These are phyloP conservation scores for Colletotrichum truncatum DNA, from an alignment of 2,329 filamentous ascomycete species.

Conservation along the genomic window DNA sequence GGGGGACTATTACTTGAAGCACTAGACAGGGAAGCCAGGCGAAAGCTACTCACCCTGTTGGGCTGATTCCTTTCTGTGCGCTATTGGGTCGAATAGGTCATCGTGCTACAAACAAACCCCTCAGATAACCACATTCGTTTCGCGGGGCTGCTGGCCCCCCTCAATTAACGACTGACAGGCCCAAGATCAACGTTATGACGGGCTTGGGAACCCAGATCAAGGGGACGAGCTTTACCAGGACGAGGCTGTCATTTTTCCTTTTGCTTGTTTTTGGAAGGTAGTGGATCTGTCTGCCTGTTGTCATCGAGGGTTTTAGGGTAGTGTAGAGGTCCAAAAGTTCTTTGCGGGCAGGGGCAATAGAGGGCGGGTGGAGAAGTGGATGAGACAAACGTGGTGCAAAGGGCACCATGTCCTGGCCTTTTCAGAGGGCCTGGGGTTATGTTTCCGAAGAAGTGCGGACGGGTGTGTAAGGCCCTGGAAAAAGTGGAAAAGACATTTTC, in stretches of 20 bases:
- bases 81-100: background rate
- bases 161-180: background rate
- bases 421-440: background rate
- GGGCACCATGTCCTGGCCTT: slow-evolving; percentile 7
- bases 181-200: background rate
- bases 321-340: slow-evolving; percentile 1
- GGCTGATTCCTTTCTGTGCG: background rate
- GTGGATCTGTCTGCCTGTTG: slow-evolving; percentile 1
- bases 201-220: slow-evolving; percentile 1
- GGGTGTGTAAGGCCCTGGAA: slow-evolving; percentile 1
- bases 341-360: background rate
- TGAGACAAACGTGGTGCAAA: slow-evolving; percentile 8
- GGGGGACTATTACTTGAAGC: too few species aligned
- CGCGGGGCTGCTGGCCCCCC: slow-evolving; percentile 1
- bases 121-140: slow-evolving; percentile 3
- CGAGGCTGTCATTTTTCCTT: background rate
- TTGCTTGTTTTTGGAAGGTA: slow-evolving; percentile 22
- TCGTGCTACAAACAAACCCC: background rate
- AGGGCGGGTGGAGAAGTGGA: slow-evolving; percentile 15
- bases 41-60: background rate
- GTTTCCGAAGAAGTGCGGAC: slow-evolving; percentile 8
- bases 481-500: slow-evolving; percentile 5
- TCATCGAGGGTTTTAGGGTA: background rate
- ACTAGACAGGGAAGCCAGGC: background rate
- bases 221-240: background rate